phyloP scores from a whole-genome alignment of 371 early-diverging fungal species.

The Actinomortierella wolfii region DNA sequence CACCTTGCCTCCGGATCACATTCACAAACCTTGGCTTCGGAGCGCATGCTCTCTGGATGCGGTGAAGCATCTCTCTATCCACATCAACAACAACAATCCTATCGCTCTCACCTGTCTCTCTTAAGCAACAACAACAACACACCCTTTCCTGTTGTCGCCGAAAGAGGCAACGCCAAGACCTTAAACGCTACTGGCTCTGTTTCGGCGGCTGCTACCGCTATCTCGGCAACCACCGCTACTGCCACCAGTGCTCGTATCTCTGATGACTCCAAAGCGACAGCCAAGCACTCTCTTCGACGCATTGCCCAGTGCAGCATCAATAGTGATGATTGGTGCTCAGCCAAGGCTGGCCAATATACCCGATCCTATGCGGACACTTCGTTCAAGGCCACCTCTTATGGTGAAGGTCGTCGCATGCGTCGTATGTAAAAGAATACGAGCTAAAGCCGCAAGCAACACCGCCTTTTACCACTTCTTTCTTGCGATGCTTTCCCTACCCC shows the following conservation, averaged over 20 bases:
- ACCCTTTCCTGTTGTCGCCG: neutral
- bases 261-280: slow-evolving; percentile 14
- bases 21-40: too few species aligned
- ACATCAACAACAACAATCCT: slow-evolving; percentile 10
- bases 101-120: slow-evolving; percentile 23
- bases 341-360: slow-evolving; percentile 32
- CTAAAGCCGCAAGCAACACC: too few species aligned
- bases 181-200: too few species aligned
- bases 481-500: too few species aligned
- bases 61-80: slow-evolving; percentile 2
- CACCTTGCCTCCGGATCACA: neutral
- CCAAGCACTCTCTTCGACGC: slow-evolving; percentile 33
- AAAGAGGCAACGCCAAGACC: too few species aligned
- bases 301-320: slow-evolving; percentile 26
- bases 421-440: slow-evolving; percentile 24
- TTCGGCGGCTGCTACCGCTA: too few species aligned
- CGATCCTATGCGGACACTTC: slow-evolving; percentile 17
- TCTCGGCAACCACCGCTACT: too few species aligned
- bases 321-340: slow-evolving; percentile 32
- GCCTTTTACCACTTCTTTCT: too few species aligned
- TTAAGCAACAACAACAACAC: slow-evolving; percentile 42
- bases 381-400: slow-evolving; percentile 7
- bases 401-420: slow-evolving; percentile 29
- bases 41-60: neutral
- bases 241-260: too few species aligned